Evolutionary conservation across 106 monocot species (phyloP), one percentile per base, ranked within the genome.

Genomic region (Dioscorea dumetorum): DNA sequence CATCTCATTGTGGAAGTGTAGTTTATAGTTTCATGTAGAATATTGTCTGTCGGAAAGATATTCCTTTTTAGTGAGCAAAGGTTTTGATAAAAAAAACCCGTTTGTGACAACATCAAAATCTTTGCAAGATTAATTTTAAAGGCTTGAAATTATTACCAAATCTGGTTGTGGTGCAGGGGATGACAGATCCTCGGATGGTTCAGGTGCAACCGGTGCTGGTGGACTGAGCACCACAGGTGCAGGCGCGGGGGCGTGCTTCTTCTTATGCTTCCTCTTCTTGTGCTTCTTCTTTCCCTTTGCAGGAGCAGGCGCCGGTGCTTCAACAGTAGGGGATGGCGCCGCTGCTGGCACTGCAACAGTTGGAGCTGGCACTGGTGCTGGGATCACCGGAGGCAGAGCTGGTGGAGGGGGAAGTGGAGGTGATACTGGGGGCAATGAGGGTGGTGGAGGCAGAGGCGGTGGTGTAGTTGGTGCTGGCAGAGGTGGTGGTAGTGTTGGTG

Each of bases 231-330:
- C 64, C 1, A 32, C 62, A 7, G 85, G 85, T 21, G 74, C 82
- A 0, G 79, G 79, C 13, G 76, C 87, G 0, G 69, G 77, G 15
- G 82, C 83, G 1, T 64, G 70, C 73, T 82, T 82, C 69, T 82
- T 78, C 50, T 61, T 67, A 12, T 80, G 76, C 57, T 53, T 77
- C 32, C 28, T 82, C 73, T 65, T 86, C 67, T 81, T 81, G 53
- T 82, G 74, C 76, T 77, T 85, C 50, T 75, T 72, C 62, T 77
- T 86, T 0, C 66, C 19, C 68, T 81, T 81, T 2, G 60, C 20
- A 20, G 77, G 74, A 11, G 77, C 64, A 8, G 86, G 67, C 18
- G 54, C 54, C 4, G 76, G 67, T 0, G 74, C 57, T 20, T 33
- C 23, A 19, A 62, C 50, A 0, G 78, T 34, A 16, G 73, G 64